phyloP scores from a whole-genome alignment of 306 rosid genomes.

The Trichosanthes cucumerina region DNA sequence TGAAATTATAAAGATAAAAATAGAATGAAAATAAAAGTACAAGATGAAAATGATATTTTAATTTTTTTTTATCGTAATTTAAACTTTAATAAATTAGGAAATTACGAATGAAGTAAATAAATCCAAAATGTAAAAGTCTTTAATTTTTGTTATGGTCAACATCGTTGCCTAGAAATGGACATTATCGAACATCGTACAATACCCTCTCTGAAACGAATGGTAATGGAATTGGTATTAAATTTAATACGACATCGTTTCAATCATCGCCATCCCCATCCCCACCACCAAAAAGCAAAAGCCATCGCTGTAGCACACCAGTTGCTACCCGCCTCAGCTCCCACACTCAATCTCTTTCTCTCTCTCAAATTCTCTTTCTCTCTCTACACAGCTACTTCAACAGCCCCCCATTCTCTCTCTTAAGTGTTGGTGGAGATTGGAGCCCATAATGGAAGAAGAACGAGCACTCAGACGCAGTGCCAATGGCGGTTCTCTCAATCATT shows the following conservation, averaged over 20 bases:
- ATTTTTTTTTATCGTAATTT: too few relatives aligned
- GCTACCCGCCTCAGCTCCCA: background rate
- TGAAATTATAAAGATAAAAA: too few relatives aligned
- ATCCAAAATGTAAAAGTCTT: background rate
- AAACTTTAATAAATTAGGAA: background rate
- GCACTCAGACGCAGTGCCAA: background rate
- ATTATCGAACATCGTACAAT: background rate
- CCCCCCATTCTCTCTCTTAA: background rate
- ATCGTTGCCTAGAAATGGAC: background rate
- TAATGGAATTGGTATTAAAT: too few relatives aligned
- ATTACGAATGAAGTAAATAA: background rate
- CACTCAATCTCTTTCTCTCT: background rate
- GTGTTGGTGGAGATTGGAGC: background rate
- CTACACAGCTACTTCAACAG: background rate
- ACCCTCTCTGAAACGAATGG: too few relatives aligned
- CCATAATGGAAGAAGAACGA: conserved; percentile 33
- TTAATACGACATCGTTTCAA: too few relatives aligned
- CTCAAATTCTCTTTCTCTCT: background rate
- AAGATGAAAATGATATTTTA: too few relatives aligned
- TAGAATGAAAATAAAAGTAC: too few relatives aligned
- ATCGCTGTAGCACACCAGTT: background rate
- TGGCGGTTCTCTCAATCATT: conserved; percentile 13
- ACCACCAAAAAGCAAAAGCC: background rate
- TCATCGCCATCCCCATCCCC: background rate
- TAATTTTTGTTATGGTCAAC: background rate